Conservation (phyloP, 192 early-diverging fungal genomes). For the Lobosporangium transversale region DNA sequence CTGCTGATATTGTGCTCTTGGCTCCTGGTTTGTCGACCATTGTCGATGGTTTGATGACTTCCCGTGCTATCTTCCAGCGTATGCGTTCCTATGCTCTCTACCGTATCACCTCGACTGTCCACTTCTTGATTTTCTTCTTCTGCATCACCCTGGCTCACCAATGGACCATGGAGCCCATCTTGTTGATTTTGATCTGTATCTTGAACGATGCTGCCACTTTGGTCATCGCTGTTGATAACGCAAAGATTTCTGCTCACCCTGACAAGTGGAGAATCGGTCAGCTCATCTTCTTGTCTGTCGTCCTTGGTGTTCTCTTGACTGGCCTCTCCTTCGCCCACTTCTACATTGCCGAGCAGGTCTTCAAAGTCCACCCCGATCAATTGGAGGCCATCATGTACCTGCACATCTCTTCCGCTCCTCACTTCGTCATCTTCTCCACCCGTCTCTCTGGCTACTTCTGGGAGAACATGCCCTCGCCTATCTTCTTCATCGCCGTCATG, state of each 20-base stretch:
- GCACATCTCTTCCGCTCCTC: conserved; percentile 88
- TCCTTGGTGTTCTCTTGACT: conserved; percentile 81
- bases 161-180: conserved; percentile 81
- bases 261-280: conserved; percentile 98
- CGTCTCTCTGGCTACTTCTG: conserved; percentile 88
- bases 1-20: conserved; percentile 95
- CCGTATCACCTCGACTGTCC: conserved; percentile 95
- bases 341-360: conserved; percentile 79
- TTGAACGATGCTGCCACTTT: conserved; percentile 93
- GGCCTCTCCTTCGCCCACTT: conserved; percentile 84
- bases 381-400: conserved; percentile 95
- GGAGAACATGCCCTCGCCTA: conserved; percentile 82
- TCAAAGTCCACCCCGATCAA: conserved; percentile 63
- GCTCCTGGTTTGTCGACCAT: conserved; percentile 91
- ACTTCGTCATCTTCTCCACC: conserved; percentile 97
- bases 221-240: conserved; percentile 94
- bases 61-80: conserved; percentile 94
- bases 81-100: conserved; percentile 94
- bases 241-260: conserved; percentile 86
- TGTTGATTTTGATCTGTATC: conserved; percentile 90
- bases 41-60: conserved; percentile 89
- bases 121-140: conserved; percentile 97
- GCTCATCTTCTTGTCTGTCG: conserved; percentile 80
- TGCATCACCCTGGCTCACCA: conserved; percentile 83
- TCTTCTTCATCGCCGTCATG: conserved; percentile 83